Conservation (phyloP, 768 basidiomycete genomes). For the Multifurca ochricompacta region DNA sequence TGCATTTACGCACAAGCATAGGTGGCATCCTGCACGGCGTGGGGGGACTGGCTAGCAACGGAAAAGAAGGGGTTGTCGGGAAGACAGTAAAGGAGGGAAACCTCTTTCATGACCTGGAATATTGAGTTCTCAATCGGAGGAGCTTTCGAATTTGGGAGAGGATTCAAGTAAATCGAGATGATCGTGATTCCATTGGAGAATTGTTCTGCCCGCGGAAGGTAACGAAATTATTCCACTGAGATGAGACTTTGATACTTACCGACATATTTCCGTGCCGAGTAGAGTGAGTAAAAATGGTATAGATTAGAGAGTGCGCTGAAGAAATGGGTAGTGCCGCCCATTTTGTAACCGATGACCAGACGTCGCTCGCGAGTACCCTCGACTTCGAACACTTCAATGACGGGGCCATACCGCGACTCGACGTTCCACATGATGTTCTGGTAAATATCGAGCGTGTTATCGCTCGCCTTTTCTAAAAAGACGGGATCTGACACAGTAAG, state of each 20-base stretch:
- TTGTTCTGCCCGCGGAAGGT: constrained; percentile 52
- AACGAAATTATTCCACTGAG: background rate
- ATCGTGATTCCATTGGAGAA: constrained; percentile 95
- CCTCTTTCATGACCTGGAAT: constrained; percentile 96
- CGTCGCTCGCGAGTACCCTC: constrained; percentile 86
- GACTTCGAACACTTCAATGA: constrained; percentile 93
- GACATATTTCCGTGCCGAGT: constrained; percentile 92
- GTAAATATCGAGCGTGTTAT: constrained; percentile 93
- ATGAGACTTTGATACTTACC: constrained; percentile 33
- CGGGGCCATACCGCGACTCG: constrained; percentile 77
- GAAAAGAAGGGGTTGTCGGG: constrained; percentile 92
- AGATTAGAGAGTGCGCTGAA: constrained; percentile 90
- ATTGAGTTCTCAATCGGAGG: constrained; percentile 96
- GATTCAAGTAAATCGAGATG: constrained; percentile 90
- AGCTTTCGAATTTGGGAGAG: constrained; percentile 64
- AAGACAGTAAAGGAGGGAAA: constrained; percentile 55
- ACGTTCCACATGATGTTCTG: constrained; percentile 86
- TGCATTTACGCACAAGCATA: constrained; percentile 65
- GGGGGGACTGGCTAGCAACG: constrained; percentile 38
- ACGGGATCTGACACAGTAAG: constrained; percentile 77
- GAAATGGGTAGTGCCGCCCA: constrained; percentile 79
- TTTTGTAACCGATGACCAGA: constrained; percentile 94
- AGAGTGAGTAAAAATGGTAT: constrained; percentile 95
- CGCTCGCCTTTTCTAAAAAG: constrained; percentile 81
- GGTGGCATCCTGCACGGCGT: constrained; percentile 96